Evolutionary conservation across 305 asterid genomes (phyloP), one percentile per base, ranked within the genome.

Genomic region (Fraxinus platypoda): DNA sequence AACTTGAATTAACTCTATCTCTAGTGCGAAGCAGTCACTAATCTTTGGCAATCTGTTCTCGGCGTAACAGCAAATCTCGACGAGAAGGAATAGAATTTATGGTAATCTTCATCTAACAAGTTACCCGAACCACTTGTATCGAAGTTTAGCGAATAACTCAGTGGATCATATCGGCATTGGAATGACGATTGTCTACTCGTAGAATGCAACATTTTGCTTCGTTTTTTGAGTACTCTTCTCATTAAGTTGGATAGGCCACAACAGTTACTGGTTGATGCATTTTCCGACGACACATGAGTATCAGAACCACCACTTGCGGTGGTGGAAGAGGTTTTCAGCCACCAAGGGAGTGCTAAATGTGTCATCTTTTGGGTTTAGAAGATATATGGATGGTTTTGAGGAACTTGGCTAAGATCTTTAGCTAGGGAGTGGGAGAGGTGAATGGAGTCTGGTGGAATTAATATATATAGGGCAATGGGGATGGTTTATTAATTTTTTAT

Each of bases 131-230:
- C 89, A 43, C 84, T 78, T 0, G 87, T 52, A 6, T 93, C 97
- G 81, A 93, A 93, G 88, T 93, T 93, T n/a, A 93, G 87, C 1
- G 95, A 89, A 83, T 93, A 93, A 77, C 97, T 93, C 87, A 91
- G 68, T 7, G 97, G 97, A 80, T 92, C 97, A 41, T 93, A 92
- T 19, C 89, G 91, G 84, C 94, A 93, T 76, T 90, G 93, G 83
- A 90, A 82, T 28, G 94, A 88, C 1, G 94, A 34, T 35, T 87
- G 92, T 31, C 90, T 84, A 81, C 90, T 81, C 3, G 80, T 13
- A 13, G 86, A 46, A 6, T 80, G 86, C 91, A 89, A 30, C 82
- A 9, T 70, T 78, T 83, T 87, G 80, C 84, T 68, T 17, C 86
- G 83, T 52, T 81, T 89, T 80, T 76, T 83, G 4, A 89, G 87